Conservation (phyloP, 495 filamentous ascomycete genomes). For the Haplographium delicatum region DNA sequence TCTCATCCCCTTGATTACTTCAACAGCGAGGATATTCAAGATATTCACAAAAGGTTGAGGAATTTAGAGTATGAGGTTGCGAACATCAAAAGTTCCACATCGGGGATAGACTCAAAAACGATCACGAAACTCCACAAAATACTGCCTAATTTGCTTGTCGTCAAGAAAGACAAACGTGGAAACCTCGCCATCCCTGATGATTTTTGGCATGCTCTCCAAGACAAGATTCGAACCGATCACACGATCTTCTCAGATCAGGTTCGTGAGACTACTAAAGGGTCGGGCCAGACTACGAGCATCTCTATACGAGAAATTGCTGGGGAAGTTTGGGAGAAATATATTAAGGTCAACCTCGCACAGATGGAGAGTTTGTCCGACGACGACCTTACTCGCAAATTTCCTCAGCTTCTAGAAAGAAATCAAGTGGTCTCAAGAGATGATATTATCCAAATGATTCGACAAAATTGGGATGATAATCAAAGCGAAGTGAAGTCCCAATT, state of each 20-base stretch:
- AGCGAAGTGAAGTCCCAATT: constrained; percentile 27
- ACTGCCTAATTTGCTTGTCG: constrained; percentile 35
- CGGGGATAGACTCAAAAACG: constrained; percentile 23
- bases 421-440: constrained; percentile 15
- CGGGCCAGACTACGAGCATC: not conserved
- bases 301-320: constrained; percentile 8
- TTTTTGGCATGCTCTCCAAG: constrained; percentile 49
- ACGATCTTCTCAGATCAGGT: not conserved
- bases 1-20: constrained; percentile 15
- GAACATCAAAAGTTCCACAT: constrained; percentile 13
- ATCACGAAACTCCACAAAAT: constrained; percentile 25
- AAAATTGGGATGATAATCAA: constrained; percentile 22
- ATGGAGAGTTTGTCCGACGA: not conserved
- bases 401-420: constrained; percentile 10
- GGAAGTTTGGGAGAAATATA: constrained; percentile 13
- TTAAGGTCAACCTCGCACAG: constrained; percentile 10
- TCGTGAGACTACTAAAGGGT: not conserved
- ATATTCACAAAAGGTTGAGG: constrained; percentile 30
- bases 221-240: constrained; percentile 18
- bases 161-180: constrained; percentile 35
- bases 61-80: constrained; percentile 27
- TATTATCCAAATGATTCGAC: constrained; percentile 16
- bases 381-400: constrained; percentile 11
- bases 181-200: constrained; percentile 41
- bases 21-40: constrained; percentile 20